Evolutionary conservation across 1,284 basidiomycete species (phyloP), one percentile per base, ranked within the genome.

Genomic region (Violaceomyces palustris): DNA sequence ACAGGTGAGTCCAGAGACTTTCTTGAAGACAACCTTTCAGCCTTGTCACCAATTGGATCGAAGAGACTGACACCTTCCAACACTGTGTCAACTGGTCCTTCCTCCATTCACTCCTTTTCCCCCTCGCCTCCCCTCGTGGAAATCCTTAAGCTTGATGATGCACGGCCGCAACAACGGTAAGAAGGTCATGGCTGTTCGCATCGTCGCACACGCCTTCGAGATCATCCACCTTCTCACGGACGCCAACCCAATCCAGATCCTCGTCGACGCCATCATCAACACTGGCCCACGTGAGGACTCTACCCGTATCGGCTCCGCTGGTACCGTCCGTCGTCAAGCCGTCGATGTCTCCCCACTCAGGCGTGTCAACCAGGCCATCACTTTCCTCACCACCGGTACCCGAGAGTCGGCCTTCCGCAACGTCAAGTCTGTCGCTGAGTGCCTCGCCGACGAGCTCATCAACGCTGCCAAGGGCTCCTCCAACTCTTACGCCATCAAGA

Each of bases 131-230:
- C n/a, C n/a, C n/a, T n/a, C n/a, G n/a, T n/a, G n/a, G n/a, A n/a
- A n/a, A n/a, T n/a, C n/a, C n/a, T 29, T 12, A 14, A 49, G 45
- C 14, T 61, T 72, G 49, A 73, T 98, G 94, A 98, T 98, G 93
- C 96, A 98, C 81, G 94, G 94, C 66, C 91, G 94, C 78, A 99
- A 99, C 87, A 98, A 94, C 81, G 94, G 94, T 75, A 98, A 98
- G 83, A 98, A 98, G 81, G 85, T 97, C 77, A 81, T 99, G 79
- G 87, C 94, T 71, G 89, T 99, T 78, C 91, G 94, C 78, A 99
- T 99, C 73, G 94, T 99, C 72, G 88, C 91, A 58, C 94, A 99
- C 79, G 89, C 94, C 45, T 99, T 98, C 77, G 94, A 99, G 81
- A 94, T 99, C 79, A 94, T 98, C 79, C 87, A 98, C 83, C 89